These are phyloP conservation scores for Melampsora abietis-canadensis DNA, from an alignment of 1,284 basidiomycete genomes.

Conservation along the genomic window DNA sequence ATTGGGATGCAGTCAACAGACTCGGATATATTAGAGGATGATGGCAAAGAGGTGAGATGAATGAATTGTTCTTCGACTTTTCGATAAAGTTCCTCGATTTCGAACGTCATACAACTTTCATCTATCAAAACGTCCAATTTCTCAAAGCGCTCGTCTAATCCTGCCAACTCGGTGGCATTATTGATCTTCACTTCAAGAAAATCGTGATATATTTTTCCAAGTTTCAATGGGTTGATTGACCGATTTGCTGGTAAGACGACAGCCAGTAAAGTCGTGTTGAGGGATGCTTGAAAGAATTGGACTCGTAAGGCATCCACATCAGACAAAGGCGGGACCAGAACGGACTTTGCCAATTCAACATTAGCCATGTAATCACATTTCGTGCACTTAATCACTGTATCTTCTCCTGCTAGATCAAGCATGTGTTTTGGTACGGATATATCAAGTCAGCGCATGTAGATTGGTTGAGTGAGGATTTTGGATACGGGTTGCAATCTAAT, in stretches of 20 bases:
- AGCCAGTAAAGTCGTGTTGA: slow-evolving; percentile 45
- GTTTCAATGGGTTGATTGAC: slow-evolving; percentile 49
- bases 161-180: neutral
- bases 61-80: slow-evolving; percentile 4
- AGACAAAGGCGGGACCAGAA: slow-evolving; percentile 10
- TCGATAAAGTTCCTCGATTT: slow-evolving; percentile 40
- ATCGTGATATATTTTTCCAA: slow-evolving; percentile 43
- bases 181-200: neutral
- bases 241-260: slow-evolving; percentile 46
- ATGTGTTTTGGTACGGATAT: neutral
- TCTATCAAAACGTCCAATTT: slow-evolving; percentile 43
- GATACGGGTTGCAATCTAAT: neutral
- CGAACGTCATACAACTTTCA: slow-evolving; percentile 43
- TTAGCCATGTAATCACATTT: slow-evolving; percentile 53
- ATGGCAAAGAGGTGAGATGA: neutral
- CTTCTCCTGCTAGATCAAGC: slow-evolving; percentile 51
- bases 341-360: slow-evolving; percentile 49
- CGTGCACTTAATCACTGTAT: slow-evolving; percentile 51
- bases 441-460: neutral
- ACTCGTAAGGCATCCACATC: slow-evolving; percentile 36
- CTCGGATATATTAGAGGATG: neutral
- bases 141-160: slow-evolving; percentile 43
- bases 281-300: slow-evolving; percentile 26
- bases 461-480: neutral
- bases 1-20: slow-evolving; percentile 3